Conservation (phyloP, 1,139 yeast species). For the Geotrichum aggregatum region DNA sequence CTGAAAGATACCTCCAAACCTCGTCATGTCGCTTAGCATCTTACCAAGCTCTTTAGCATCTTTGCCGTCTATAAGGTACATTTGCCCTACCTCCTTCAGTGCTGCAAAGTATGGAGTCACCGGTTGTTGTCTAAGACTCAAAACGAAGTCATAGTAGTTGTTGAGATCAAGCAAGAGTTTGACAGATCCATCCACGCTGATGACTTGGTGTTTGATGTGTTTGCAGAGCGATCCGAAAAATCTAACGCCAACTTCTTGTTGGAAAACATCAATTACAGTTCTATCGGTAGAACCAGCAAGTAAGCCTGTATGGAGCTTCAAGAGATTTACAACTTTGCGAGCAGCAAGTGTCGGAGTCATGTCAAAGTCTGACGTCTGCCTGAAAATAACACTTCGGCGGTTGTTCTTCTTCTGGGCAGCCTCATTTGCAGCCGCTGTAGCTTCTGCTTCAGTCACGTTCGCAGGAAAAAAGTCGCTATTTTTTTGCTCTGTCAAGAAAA, state of each 20-base stretch:
- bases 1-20: conserved; percentile 83
- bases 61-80: conserved; percentile 69
- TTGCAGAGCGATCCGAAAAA: conserved; percentile 75
- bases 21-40: conserved; percentile 73
- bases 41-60: conserved; percentile 82
- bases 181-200: conserved; percentile 78
- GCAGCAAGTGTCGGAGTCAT: conserved; percentile 80
- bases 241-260: conserved; percentile 88
- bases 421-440: neutral
- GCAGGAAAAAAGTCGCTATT: conserved; percentile 46
- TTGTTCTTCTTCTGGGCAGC: neutral
- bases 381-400: conserved; percentile 9
- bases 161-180: conserved; percentile 58
- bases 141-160: conserved; percentile 66
- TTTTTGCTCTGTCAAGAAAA: conserved; percentile 49
- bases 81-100: conserved; percentile 75
- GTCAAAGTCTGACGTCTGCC: conserved; percentile 16
- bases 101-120: conserved; percentile 76
- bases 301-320: conserved; percentile 70
- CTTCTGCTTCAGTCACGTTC: neutral
- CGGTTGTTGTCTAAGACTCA: conserved; percentile 59
- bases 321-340: conserved; percentile 52
- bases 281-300: conserved; percentile 83
- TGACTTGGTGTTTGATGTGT: conserved; percentile 54
- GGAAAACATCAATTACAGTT: conserved; percentile 84